Evolutionary conservation across 371 early-diverging fungal genomes (phyloP).

Genomic region (Mycotypha africana): DNA sequence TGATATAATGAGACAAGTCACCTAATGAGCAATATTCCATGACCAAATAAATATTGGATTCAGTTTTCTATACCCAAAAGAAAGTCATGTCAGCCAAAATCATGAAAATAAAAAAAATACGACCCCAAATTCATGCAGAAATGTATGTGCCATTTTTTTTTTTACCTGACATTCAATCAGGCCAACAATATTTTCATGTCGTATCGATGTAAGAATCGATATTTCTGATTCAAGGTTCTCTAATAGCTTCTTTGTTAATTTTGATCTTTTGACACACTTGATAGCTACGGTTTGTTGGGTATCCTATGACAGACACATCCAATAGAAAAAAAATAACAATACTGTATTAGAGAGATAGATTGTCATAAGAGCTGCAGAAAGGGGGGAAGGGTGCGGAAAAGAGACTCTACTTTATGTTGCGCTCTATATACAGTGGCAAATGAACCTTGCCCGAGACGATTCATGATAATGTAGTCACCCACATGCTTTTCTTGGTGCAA

Average conservation of each 20-base stretch:
- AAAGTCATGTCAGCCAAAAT: too few relatives aligned
- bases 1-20: conserved; percentile 87
- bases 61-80: conserved; percentile 63
- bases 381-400: too few relatives aligned
- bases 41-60: conserved; percentile 83
- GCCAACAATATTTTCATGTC: conserved; percentile 83
- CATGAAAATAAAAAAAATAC: conserved; percentile 1
- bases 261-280: conserved; percentile 80
- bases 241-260: conserved; percentile 81
- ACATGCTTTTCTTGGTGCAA: conserved; percentile 40
- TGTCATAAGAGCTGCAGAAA: neutral
- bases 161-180: conserved; percentile 74
- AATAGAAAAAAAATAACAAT: too few relatives aligned
- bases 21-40: conserved; percentile 95
- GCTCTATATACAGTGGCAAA: conserved; percentile 94
- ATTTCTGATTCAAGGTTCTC: conserved; percentile 94
- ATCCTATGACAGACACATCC: conserved; percentile 36
- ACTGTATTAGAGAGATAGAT: neutral
- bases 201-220: conserved; percentile 76
- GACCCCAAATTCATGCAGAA: neutral
- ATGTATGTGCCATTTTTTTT: neutral
- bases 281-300: conserved; percentile 75
- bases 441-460: conserved; percentile 89
- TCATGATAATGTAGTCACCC: conserved; percentile 60
- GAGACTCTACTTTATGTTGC: conserved; percentile 51